These are phyloP conservation scores for Trichosporon ovoides DNA, from an alignment of 1,284 basidiomycete species.

Conservation along the genomic window DNA sequence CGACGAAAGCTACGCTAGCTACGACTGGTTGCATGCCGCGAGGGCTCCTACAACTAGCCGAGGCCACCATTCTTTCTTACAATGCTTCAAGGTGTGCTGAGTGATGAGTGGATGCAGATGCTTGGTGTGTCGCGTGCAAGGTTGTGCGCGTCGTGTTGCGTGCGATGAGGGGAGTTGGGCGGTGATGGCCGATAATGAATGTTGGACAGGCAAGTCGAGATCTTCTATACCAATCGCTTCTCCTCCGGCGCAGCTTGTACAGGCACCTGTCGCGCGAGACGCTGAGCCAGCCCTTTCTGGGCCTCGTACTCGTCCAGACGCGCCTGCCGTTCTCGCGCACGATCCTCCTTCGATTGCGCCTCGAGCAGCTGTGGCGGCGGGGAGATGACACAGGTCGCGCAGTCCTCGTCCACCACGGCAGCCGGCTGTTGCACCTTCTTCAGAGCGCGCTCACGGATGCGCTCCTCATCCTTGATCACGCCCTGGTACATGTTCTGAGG, in stretches of 20 bases:
- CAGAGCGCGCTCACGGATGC: constrained; percentile 46
- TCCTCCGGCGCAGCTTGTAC: not conserved
- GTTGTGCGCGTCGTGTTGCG: no score
- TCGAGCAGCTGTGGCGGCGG: constrained; percentile 43
- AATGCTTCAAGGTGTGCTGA: not conserved
- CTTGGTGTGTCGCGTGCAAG: no score
- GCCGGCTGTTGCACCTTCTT: constrained; percentile 28
- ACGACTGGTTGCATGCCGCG: no score
- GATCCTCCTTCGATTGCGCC: constrained; percentile 28
- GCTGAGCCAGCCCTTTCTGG: constrained; percentile 33
- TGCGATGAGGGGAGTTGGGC: no score
- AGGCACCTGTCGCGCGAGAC: constrained; percentile 22
- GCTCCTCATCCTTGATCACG: constrained; percentile 78
- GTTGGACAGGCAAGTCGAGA: no score
- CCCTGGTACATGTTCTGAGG: constrained; percentile 86
- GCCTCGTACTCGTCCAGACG: constrained; percentile 36
- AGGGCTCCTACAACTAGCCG: not conserved
- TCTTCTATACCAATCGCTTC: constrained; percentile 6
- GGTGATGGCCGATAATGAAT: no score
- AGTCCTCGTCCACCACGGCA: constrained; percentile 38
- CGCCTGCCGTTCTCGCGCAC: constrained; percentile 30
- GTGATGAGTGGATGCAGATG: constrained; percentile 1
- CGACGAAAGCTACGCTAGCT: no score
- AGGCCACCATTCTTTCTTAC: no score
- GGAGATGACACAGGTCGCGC: constrained; percentile 37